A percentile compares a stretch with the other conserved stretches of the same genome.
phyloP scores from a whole-genome alignment of 306 rosid species.

The Amphicarpaea edgeworthii region DNA sequence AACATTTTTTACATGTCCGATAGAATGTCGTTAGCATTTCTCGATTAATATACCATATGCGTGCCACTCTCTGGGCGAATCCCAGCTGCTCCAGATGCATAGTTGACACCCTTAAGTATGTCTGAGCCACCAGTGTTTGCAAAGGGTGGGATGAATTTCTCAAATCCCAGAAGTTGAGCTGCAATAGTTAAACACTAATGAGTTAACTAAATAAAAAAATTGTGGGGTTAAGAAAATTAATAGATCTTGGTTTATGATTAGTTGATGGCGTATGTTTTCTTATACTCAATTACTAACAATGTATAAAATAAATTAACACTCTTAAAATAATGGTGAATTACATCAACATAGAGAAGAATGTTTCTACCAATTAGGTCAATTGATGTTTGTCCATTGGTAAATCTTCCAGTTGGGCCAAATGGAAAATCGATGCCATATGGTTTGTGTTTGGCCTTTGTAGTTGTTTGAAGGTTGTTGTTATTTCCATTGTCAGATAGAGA shows the following conservation, averaged over 20 bases:
- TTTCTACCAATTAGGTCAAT: conserved; percentile 12
- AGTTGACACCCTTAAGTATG: conserved; percentile 47
- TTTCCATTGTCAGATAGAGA: conserved; percentile 66
- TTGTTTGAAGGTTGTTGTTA: conserved; percentile 55
- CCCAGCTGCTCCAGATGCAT: conserved; percentile 54
- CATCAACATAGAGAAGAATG: neutral
- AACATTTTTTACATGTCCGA: too few species aligned
- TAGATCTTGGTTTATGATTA: too few species aligned
- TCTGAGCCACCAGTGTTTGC: conserved; percentile 32
- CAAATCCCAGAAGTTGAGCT: conserved; percentile 41
- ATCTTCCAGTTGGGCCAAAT: conserved; percentile 60
- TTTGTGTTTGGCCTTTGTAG: conserved; percentile 35
- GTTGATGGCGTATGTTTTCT: too few species aligned
- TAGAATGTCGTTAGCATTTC: too few species aligned
- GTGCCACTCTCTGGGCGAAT: conserved; percentile 24
- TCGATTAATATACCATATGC: neutral
- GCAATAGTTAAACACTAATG: neutral
- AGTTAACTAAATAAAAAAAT: neutral
- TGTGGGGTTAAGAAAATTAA: too few species aligned
- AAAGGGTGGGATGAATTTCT: conserved; percentile 42
- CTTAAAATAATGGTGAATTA: too few species aligned
- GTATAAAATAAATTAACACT: too few species aligned
- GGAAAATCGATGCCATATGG: conserved; percentile 74
- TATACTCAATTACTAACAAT: too few species aligned
- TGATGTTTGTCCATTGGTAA: conserved; percentile 52